phyloP scores from a whole-genome alignment of 257 asterid species.

The Voacanga thouarsii region DNA sequence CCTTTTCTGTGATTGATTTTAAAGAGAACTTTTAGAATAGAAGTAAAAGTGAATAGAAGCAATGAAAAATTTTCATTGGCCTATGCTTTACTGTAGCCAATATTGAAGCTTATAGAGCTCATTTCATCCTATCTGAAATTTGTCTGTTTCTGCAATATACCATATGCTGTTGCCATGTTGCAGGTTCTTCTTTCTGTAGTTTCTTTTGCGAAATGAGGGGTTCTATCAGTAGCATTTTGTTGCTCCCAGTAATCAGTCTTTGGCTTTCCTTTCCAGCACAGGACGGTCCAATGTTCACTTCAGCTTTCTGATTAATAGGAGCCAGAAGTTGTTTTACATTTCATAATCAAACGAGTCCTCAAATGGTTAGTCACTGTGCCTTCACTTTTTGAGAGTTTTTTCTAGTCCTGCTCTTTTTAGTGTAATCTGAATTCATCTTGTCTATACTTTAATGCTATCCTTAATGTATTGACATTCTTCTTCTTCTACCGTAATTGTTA shows the following conservation, averaged over 20 bases:
- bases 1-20: neutral
- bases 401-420: too few species aligned
- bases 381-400: too few species aligned
- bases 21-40: neutral
- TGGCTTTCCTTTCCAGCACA: neutral
- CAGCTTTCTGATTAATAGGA: neutral
- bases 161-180: neutral
- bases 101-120: neutral
- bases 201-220: neutral
- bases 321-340: too few species aligned
- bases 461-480: too few species aligned
- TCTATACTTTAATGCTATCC: too few species aligned
- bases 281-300: neutral
- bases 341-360: too few species aligned
- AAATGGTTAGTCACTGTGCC: too few species aligned
- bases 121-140: neutral
- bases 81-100: neutral
- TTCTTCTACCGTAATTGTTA: too few species aligned
- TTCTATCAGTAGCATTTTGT: neutral
- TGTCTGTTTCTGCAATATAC: neutral
- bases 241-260: neutral
- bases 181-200: neutral
- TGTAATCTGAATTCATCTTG: too few species aligned
- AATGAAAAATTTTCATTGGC: neutral
- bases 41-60: neutral